Percentiles rank a stretch among this genome's conserved stretches.
phyloP scores from a whole-genome alignment of 169 alveolate species.

The Perkinsus chesapeaki region DNA sequence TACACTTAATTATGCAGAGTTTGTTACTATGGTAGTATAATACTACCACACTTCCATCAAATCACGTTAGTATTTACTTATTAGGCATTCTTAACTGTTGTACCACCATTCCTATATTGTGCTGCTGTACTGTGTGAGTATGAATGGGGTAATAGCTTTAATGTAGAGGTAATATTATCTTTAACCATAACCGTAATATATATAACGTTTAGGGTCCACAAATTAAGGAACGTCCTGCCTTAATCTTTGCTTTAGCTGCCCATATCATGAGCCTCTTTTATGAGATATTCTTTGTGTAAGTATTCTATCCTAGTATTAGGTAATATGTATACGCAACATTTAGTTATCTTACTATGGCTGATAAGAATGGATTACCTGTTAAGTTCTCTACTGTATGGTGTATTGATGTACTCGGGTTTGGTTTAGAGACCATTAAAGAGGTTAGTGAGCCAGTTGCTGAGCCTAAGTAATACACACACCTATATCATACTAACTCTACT shows the following conservation, averaged over 20 bases:
- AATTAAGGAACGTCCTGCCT: not conserved
- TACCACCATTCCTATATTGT: not conserved
- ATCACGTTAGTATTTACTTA: not conserved
- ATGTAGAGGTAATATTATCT: not conserved
- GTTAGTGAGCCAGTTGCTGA: not conserved
- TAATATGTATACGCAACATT: too few species aligned
- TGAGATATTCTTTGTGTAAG: not conserved
- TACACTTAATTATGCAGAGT: not conserved
- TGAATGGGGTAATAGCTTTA: not conserved
- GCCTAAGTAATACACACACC: not conserved
- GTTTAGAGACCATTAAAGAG: not conserved
- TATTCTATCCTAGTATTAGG: not conserved
- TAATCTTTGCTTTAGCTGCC: not conserved
- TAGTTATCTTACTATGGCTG: not conserved
- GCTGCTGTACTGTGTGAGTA: not conserved
- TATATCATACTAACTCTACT: not conserved
- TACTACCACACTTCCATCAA: not conserved
- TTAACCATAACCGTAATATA: not conserved
- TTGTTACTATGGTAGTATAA: not conserved
- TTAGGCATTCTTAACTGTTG: not conserved
- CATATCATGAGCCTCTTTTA: not conserved
- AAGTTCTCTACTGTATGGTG: slow-evolving; percentile 1
- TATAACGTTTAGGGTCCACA: not conserved
- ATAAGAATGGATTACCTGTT: not conserved
- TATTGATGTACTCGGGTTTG: not conserved